Percentiles rank a stretch among this genome's conserved stretches.
phyloP scores from a whole-genome alignment of 768 basidiomycete genomes.

The Leucosporidium creatinivorum region DNA sequence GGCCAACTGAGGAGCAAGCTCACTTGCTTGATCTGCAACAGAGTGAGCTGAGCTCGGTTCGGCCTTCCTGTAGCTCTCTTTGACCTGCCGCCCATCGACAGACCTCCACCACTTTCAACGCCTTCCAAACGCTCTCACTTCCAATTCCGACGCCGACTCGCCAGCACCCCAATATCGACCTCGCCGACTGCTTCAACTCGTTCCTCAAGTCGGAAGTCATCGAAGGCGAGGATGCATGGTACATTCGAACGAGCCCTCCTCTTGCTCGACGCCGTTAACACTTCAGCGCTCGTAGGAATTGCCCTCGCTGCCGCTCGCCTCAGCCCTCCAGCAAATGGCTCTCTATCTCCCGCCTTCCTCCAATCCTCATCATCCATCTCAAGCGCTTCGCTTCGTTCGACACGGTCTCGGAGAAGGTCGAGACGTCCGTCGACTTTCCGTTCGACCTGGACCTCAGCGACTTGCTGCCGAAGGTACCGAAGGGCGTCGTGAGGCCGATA shows the following conservation, averaged over 20 bases:
- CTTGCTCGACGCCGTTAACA: background rate
- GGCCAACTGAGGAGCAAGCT: constrained; percentile 79
- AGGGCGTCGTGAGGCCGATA: background rate
- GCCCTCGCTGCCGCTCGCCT: constrained; percentile 72
- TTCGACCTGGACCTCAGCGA: constrained; percentile 74
- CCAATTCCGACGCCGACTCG: constrained; percentile 63
- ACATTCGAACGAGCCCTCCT: constrained; percentile 20
- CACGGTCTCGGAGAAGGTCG: constrained; percentile 84
- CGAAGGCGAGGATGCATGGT: constrained; percentile 90
- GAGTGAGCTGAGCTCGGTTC: constrained; percentile 49
- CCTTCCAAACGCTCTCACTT: constrained; percentile 84
- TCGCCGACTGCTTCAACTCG: constrained; percentile 73
- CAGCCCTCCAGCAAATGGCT: constrained; percentile 33
- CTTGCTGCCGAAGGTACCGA: constrained; percentile 73
- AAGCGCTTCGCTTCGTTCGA: constrained; percentile 80
- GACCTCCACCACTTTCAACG: constrained; percentile 26
- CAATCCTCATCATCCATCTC: constrained; percentile 77
- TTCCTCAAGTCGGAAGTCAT: constrained; percentile 83
- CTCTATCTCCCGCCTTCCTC: constrained; percentile 69
- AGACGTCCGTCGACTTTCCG: constrained; percentile 86
- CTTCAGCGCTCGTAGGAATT: constrained; percentile 47
- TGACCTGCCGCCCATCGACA: background rate
- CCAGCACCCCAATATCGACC: constrained; percentile 45
- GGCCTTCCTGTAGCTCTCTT: no score
- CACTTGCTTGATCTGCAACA: constrained; percentile 78